Percentiles rank a stretch among this genome's conserved stretches.
These are phyloP conservation scores for Luffa aegyptiaca DNA, from an alignment of 306 rosid species.

Conservation along the genomic window DNA sequence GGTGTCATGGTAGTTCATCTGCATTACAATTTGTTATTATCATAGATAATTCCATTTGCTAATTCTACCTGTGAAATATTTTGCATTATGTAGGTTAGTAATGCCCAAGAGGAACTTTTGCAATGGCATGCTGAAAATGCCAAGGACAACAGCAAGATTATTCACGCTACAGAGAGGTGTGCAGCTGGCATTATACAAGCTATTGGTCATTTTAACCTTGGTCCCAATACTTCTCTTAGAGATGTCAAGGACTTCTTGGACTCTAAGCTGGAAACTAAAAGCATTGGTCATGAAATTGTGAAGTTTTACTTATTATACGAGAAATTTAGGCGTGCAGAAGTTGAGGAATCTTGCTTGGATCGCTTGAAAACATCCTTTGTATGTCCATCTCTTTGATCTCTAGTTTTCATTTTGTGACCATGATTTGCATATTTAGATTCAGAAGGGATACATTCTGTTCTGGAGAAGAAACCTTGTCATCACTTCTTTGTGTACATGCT, in stretches of 20 bases:
- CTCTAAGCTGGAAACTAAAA: slow-evolving; percentile 17
- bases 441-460: neutral
- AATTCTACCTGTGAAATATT: neutral
- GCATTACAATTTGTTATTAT: neutral
- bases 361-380: slow-evolving; percentile 41
- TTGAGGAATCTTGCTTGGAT: slow-evolving; percentile 52
- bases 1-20: slow-evolving; percentile 79
- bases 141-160: slow-evolving; percentile 61
- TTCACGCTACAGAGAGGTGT: slow-evolving; percentile 91
- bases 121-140: slow-evolving; percentile 86
- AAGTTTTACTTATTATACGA: slow-evolving; percentile 48
- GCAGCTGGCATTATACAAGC: slow-evolving; percentile 96
- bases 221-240: slow-evolving; percentile 60
- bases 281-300: slow-evolving; percentile 47
- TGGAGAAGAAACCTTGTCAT: neutral
- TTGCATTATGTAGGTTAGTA: slow-evolving; percentile 62
- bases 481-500: neutral
- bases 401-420: neutral
- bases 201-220: slow-evolving; percentile 74
- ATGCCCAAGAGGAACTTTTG: slow-evolving; percentile 93
- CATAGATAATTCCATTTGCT: neutral
- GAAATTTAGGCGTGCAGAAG: slow-evolving; percentile 85
- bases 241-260: slow-evolving; percentile 42
- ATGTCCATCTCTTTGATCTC: slow-evolving; percentile 27
- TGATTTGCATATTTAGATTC: neutral